Percentiles rank a stretch among this genome's conserved stretches.
Conservation (phyloP, 2,329 filamentous ascomycete genomes). For the Lachnellula subtilissima region DNA sequence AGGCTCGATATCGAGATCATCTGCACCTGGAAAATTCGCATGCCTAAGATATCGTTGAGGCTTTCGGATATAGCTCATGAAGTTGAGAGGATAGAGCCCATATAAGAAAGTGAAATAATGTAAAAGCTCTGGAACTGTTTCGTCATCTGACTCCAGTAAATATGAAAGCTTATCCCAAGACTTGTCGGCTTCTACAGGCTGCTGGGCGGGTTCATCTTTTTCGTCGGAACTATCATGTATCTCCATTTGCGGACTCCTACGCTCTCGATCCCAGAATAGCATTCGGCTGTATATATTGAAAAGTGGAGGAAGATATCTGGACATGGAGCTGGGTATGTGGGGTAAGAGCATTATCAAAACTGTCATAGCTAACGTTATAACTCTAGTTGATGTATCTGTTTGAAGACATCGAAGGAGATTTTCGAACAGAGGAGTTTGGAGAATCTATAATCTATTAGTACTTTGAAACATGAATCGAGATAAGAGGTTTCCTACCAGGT, state of each 20-base stretch:
- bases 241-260: constrained; percentile 13
- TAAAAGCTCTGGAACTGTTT: constrained; percentile 60
- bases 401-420: constrained; percentile 70
- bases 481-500: constrained; percentile 39
- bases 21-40: constrained; percentile 62
- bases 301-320: constrained; percentile 63
- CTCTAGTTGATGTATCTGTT: constrained; percentile 70
- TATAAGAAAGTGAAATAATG: constrained; percentile 80
- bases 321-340: constrained; percentile 70
- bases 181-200: constrained; percentile 30
- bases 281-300: constrained; percentile 79
- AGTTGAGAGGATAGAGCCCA: constrained; percentile 78
- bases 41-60: constrained; percentile 73
- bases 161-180: constrained; percentile 62
- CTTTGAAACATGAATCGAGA: background rate
- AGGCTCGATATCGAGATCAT: constrained; percentile 74
- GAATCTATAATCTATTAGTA: constrained; percentile 36
- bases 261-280: constrained; percentile 65
- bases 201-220: constrained; percentile 34
- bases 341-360: constrained; percentile 77
- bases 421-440: constrained; percentile 67
- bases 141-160: constrained; percentile 57
- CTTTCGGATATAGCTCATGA: constrained; percentile 81
- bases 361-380: constrained; percentile 70
- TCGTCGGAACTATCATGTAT: constrained; percentile 11